Evolutionary conservation across 768 basidiomycete species (phyloP), one percentile per base, ranked within the genome.

Genomic region (Gloeopeniophorella convolvens): DNA sequence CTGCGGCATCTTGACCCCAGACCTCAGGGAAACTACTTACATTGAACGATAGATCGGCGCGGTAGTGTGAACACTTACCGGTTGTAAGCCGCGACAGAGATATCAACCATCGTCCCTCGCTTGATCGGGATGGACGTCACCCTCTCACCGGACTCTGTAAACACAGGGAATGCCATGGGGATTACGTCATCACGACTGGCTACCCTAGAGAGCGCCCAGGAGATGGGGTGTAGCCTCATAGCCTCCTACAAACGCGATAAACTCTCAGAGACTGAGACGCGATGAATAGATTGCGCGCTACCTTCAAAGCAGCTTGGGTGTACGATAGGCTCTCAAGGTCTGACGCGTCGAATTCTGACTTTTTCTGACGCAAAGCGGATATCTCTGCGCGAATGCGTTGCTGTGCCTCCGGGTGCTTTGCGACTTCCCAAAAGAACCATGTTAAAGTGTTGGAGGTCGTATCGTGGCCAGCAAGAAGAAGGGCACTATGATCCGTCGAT

Each of bases 151-250:
- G 56, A 55, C 15, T 31, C 45, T 1, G 54, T 50, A 10, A 32
- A 46, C n/a, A 57, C 34, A 6, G 56, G 56, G 27, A 45, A 49
- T 10, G 47, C 46, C 37, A 56, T 20, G 10, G 55, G 55, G 33
- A 56, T 55, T 20, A 56, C 43, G 36, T 56, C 56, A 35, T 57
- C 56, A 15, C 30, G 43, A 15, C 32, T 54, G 8, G 56, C 53
- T 9, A n/a, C 41, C 34, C 56, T 35, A 3, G 31, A 33, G 20
- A 55, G 45, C 2, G 35, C 20, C 36, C 31, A 57, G 27, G 36
- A 10, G 16, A 57, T 55, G 5, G 56, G 56, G 15, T 32, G 8
- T 15, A 32, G 15, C 31, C 56, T 21, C 35, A 21, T 28, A 24
- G 26, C 18, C 13, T 40, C 39, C 39, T 37, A 13, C 34, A 34